A percentile compares a stretch with the other conserved stretches of the same genome.
Evolutionary conservation across 2,329 filamentous ascomycete genomes (phyloP).

Genomic region (Akanthomyces uredinophilus): DNA sequence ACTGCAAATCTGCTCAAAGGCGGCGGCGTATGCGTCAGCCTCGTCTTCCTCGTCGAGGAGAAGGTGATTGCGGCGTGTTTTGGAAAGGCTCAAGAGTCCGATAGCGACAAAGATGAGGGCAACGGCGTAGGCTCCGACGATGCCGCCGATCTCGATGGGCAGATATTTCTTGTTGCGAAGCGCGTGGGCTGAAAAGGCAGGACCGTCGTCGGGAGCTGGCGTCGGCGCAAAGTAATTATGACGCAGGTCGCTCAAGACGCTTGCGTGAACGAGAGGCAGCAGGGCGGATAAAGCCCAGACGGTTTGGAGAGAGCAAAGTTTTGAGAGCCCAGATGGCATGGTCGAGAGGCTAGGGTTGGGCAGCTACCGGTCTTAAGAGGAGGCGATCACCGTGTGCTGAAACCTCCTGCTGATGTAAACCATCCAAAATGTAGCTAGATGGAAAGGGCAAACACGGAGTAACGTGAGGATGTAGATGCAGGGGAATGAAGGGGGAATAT

Average conservation of each 20-base stretch:
- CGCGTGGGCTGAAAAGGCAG: conserved; percentile 53
- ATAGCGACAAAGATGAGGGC: conserved; percentile 69
- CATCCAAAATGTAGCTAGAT: conserved; percentile 16
- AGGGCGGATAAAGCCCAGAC: conserved; percentile 25
- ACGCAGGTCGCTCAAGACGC: conserved; percentile 19
- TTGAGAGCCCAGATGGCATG: conserved; percentile 34
- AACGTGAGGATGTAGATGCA: background rate
- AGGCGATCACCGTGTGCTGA: conserved; percentile 29
- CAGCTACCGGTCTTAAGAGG: conserved; percentile 25
- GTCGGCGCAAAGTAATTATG: conserved; percentile 35
- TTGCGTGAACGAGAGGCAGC: conserved; percentile 24
- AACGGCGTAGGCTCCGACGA: conserved; percentile 77
- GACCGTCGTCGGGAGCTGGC: conserved; percentile 55
- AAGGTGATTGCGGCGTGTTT: conserved; percentile 48
- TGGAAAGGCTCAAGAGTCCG: conserved; percentile 56
- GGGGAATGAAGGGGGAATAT: conserved; percentile 9
- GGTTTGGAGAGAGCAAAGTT: conserved; percentile 23
- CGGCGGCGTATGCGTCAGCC: conserved; percentile 12
- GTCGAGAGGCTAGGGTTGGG: conserved; percentile 27
- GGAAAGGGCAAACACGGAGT: background rate
- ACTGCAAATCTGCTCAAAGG: conserved; percentile 19
- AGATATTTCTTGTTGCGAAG: conserved; percentile 60
- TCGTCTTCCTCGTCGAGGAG: conserved; percentile 43
- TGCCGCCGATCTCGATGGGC: conserved; percentile 75
- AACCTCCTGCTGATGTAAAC: conserved; percentile 38